Percentiles rank a stretch among this genome's conserved stretches.
These are phyloP conservation scores for Globisporangium yorkense DNA, from an alignment of 352 stramenopile species.

Conservation along the genomic window DNA sequence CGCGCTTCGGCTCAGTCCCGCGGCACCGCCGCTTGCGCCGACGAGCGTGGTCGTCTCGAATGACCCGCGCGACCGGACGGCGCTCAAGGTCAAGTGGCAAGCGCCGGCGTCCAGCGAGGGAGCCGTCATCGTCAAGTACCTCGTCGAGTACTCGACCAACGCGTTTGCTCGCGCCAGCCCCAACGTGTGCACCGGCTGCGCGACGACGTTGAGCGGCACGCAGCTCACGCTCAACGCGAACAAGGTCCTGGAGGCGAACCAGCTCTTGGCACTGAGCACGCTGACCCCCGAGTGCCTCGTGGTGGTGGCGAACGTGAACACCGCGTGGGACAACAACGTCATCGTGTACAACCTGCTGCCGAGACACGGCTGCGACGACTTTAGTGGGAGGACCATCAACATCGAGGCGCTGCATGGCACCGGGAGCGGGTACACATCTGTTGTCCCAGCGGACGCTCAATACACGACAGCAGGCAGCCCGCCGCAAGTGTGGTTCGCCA, in stretches of 20 bases:
- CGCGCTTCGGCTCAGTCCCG: slow-evolving; percentile 34
- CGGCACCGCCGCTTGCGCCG: slow-evolving; percentile 66
- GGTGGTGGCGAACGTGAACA: slow-evolving; percentile 25
- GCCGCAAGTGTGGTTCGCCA: slow-evolving; percentile 16
- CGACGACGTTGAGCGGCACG: slow-evolving; percentile 23
- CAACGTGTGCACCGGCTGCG: slow-evolving; percentile 46
- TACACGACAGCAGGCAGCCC: slow-evolving; percentile 1
- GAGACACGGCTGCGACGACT: slow-evolving; percentile 68
- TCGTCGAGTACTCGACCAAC: slow-evolving; percentile 83
- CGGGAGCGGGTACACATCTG: slow-evolving; percentile 32
- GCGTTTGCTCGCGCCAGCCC: slow-evolving; percentile 25
- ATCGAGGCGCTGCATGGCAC: slow-evolving; percentile 40
- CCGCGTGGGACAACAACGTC: slow-evolving; percentile 26
- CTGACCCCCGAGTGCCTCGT: slow-evolving; percentile 46
- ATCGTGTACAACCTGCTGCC: slow-evolving; percentile 38
- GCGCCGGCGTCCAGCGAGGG: slow-evolving; percentile 59
- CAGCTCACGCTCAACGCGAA: slow-evolving; percentile 32
- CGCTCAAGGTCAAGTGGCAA: slow-evolving; percentile 86
- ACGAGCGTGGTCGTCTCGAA: slow-evolving; percentile 78
- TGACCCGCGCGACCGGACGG: slow-evolving; percentile 62
- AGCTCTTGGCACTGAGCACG: slow-evolving; percentile 42
- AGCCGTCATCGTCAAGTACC: slow-evolving; percentile 53
- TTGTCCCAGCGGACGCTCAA: slow-evolving; percentile 16
- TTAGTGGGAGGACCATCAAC: slow-evolving; percentile 22
- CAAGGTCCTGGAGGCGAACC: slow-evolving; percentile 22